Percentiles rank a stretch among this genome's conserved stretches.
Conservation (phyloP, 345 rosid species). For the Eucalyptus curtisii region DNA sequence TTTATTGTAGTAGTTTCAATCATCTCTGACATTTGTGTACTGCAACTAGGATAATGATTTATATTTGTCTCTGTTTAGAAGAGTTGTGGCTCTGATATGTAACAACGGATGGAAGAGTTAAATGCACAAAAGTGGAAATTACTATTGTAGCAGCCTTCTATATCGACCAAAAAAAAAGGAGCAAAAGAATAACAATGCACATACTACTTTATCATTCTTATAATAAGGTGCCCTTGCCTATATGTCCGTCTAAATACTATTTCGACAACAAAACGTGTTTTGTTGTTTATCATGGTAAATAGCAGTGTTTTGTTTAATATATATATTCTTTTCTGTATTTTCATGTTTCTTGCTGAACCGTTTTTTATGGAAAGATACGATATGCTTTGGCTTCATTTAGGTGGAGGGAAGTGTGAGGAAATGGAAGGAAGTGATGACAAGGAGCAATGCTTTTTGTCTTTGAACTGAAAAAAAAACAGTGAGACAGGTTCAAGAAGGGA, state of each 20-base stretch:
- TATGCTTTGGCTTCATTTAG: background rate
- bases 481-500: background rate
- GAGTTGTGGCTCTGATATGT: background rate
- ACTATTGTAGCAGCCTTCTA: background rate
- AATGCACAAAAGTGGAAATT: background rate
- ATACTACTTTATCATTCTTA: background rate
- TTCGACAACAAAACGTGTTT: background rate
- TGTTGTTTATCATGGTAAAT: background rate
- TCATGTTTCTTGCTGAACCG: background rate
- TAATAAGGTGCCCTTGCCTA: background rate
- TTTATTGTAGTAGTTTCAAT: background rate
- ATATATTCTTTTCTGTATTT: background rate
- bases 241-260: background rate
- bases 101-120: background rate
- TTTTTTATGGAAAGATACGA: background rate
- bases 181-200: background rate
- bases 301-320: background rate
- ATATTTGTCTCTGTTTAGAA: background rate
- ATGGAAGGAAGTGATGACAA: background rate
- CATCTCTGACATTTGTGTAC: background rate
- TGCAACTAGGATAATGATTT: background rate
- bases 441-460: background rate
- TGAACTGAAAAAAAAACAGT: background rate
- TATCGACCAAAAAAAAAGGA: background rate
- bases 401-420: background rate